These are phyloP conservation scores for Cryptococcus depauperatus DNA, from an alignment of 1,284 basidiomycete genomes.

Conservation along the genomic window DNA sequence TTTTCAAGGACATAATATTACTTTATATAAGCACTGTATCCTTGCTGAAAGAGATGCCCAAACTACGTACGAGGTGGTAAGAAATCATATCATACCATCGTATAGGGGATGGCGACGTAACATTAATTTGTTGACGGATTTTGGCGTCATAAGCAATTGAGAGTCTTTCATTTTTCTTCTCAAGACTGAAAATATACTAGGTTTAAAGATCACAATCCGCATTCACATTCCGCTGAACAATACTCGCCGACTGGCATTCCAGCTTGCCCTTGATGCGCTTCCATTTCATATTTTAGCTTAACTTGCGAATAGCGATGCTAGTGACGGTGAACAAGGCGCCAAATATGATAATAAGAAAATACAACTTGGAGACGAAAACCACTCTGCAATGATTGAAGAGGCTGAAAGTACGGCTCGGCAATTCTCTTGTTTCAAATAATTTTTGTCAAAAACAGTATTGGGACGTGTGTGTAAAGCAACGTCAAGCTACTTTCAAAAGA, in stretches of 20 bases:
- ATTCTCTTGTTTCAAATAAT: not conserved
- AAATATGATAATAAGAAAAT: slow-evolving; percentile 72
- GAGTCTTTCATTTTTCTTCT: slow-evolving; percentile 4
- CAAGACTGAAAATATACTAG: slow-evolving; percentile 28
- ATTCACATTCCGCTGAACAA: slow-evolving; percentile 89
- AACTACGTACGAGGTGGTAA: slow-evolving; percentile 75
- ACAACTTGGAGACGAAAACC: slow-evolving; percentile 77
- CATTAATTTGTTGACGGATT: slow-evolving; percentile 76
- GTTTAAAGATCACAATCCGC: slow-evolving; percentile 83
- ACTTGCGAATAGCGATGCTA: slow-evolving; percentile 54
- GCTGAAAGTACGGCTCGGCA: slow-evolving; percentile 53
- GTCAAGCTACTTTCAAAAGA: slow-evolving; percentile 55
- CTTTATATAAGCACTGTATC: slow-evolving; percentile 87
- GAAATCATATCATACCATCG: slow-evolving; percentile 91
- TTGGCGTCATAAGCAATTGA: slow-evolving; percentile 74
- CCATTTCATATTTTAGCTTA: slow-evolving; percentile 91
- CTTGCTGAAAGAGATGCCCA: slow-evolving; percentile 68
- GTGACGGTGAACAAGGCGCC: slow-evolving; percentile 48
- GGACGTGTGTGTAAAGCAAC: slow-evolving; percentile 70
- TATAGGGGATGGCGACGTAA: slow-evolving; percentile 75
- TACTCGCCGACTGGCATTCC: slow-evolving; percentile 72
- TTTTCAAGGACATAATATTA: slow-evolving; percentile 79
- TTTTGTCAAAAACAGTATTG: slow-evolving; percentile 52
- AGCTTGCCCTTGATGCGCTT: slow-evolving; percentile 71
- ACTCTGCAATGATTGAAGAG: slow-evolving; percentile 53